Evolutionary conservation across 2,329 filamentous ascomycete species (phyloP), one percentile per base, ranked within the genome.

Genomic region (Gremmenia infestans): DNA sequence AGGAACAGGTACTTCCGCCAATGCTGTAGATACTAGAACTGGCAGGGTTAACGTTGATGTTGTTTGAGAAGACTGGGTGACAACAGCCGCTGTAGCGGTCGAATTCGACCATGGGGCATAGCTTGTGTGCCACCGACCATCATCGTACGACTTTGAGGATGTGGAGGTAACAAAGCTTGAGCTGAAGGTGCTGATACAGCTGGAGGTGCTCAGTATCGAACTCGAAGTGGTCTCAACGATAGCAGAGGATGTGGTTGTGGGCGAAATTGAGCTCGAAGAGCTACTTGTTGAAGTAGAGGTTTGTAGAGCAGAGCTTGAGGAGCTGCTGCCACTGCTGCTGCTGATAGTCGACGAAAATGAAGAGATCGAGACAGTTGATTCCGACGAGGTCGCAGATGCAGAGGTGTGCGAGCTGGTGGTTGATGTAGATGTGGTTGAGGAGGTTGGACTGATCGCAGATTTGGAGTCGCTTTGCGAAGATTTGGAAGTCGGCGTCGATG

Each of bases 91-190:
- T 15, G 55, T 58, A 12, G 17, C 50, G 15, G 62, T 63, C 11
- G 51, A 57, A 49, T 68, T 67, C 22, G 61, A 61, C 66, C 65
- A 67, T 37, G 60, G 37, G 35, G 67, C 61, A 50, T 70, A 68
- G 19, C 45, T 54, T 48, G 68, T 69, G 50, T 69, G 64, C 66
- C 67, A 70, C 60, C 64, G 59, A 2, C 66, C 68, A 56, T 68
- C 54, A 42, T 68, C 65, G 57, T 62, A 68, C 35, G 62, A 45
- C 42, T 45, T 45, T 23, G 42, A 45, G 22, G 42, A 47, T 19
- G 54, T 56, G 6, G 46, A 55, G 25, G 60, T 53, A 1, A 57
- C 39, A 22, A 37, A 56, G 12, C 32, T 35, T 4, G 58, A 49
- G 23, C 22, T 15, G 48, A 39, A 35, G 50, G 47, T 25, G 45